Percentiles rank a stretch among this genome's conserved stretches.
phyloP scores from a whole-genome alignment of 306 rosid genomes.

The Nissolia schottii region DNA sequence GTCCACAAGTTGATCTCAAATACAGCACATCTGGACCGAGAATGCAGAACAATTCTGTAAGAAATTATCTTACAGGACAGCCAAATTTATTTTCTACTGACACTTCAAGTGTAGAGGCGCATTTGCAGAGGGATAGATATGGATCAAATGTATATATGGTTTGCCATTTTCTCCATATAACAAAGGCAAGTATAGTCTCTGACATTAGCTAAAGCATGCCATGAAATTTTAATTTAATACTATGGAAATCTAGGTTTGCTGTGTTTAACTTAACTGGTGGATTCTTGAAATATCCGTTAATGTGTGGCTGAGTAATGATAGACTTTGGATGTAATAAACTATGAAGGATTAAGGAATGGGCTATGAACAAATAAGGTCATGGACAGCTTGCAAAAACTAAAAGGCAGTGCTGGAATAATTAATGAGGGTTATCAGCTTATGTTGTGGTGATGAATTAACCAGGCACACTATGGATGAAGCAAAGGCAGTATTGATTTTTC shows the following conservation, averaged over 20 bases:
- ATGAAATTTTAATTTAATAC: too few relatives aligned
- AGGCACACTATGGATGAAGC: neutral
- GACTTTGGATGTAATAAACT: neutral
- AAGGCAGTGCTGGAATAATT: neutral
- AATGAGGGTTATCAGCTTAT: neutral
- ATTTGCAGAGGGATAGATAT: conserved; percentile 5
- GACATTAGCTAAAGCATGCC: neutral
- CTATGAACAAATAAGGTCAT: neutral
- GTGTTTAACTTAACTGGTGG: too few relatives aligned
- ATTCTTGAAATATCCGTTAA: neutral
- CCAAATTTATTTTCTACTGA: conserved; percentile 5
- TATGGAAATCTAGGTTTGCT: too few relatives aligned
- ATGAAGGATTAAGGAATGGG: neutral
- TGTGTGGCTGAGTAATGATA: neutral
- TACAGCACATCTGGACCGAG: neutral
- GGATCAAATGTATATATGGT: conserved; percentile 3
- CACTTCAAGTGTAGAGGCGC: neutral
- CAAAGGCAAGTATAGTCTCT: conserved; percentile 29
- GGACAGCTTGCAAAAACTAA: neutral
- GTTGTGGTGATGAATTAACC: neutral
- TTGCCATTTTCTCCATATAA: neutral
- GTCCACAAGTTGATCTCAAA: neutral
- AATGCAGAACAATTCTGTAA: conserved; percentile 12
- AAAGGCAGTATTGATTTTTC: too few relatives aligned
- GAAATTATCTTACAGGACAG: conserved; percentile 6